phyloP scores from a whole-genome alignment of 257 asterid species.

The Gentiana dahurica region DNA sequence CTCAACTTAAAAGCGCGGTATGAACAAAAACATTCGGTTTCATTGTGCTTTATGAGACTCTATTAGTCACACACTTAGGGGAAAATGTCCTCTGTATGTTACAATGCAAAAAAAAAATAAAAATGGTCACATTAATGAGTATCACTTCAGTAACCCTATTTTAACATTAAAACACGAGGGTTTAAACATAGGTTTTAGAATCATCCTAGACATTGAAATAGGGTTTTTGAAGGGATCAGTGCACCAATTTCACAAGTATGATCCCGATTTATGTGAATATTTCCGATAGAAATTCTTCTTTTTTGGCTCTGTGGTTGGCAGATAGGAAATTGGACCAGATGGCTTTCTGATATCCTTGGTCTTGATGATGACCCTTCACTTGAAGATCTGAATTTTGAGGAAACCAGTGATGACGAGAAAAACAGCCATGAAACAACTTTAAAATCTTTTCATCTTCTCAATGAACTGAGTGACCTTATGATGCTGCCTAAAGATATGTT shows the following conservation, averaged over 20 bases:
- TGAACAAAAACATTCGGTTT: conserved; percentile 9
- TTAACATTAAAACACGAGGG: no score
- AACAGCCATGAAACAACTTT: conserved; percentile 27
- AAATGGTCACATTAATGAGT: no score
- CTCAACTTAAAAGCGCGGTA: conserved; percentile 73
- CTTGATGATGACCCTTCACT: conserved; percentile 41
- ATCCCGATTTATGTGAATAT: no score
- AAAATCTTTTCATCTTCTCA: conserved; percentile 59
- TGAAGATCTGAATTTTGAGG: conserved; percentile 22
- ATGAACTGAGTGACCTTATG: conserved; percentile 82
- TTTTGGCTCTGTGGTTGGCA: conserved; percentile 20
- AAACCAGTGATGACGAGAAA: conserved; percentile 27
- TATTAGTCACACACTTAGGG: no score
- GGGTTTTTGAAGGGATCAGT: no score
- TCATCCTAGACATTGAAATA: no score
- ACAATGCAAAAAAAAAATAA: no score
- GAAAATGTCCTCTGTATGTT: no score
- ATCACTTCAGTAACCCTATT: no score
- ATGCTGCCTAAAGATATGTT: conserved; percentile 95
- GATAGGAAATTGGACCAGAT: conserved; percentile 88
- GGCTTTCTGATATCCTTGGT: conserved; percentile 67
- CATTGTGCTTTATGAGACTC: no score
- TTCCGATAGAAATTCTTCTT: neutral
- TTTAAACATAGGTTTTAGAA: no score
- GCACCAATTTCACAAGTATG: no score